Percentiles rank a stretch among this genome's conserved stretches.
These are phyloP conservation scores for Claviceps purpurea DNA, from an alignment of 2,329 filamentous ascomycete genomes.

Conservation along the genomic window DNA sequence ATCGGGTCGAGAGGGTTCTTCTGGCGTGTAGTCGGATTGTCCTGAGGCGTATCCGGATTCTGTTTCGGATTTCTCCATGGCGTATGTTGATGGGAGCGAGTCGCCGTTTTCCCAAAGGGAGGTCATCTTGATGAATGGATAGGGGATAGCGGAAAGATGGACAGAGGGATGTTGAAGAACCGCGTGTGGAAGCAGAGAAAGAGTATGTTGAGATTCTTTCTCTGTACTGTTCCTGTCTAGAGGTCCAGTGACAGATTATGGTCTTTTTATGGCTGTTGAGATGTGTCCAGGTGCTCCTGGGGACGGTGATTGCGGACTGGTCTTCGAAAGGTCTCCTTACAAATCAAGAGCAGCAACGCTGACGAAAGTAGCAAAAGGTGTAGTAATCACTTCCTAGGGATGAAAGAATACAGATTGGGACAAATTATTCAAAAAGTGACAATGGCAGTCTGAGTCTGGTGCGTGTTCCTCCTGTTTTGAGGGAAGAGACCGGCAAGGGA, in stretches of 20 bases:
- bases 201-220: neutral
- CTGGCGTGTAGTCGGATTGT: constrained; percentile 26
- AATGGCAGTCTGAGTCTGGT: neutral
- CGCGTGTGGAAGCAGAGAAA: no score
- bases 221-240: neutral
- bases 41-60: constrained; percentile 79
- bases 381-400: neutral
- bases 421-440: neutral
- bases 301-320: neutral
- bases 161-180: neutral
- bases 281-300: neutral
- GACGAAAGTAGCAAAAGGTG: neutral
- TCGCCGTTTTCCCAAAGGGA: constrained; percentile 21
- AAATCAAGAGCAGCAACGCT: neutral
- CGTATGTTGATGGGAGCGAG: constrained; percentile 24
- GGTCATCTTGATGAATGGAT: neutral
- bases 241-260: neutral
- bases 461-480: neutral
- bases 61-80: constrained; percentile 32
- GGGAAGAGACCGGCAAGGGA: neutral
- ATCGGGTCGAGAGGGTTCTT: constrained; percentile 43
- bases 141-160: neutral
- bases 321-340: neutral
- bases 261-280: neutral
- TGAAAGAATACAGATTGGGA: neutral